Conservation (phyloP, 257 asterid species). For the Solanum etuberosum region DNA sequence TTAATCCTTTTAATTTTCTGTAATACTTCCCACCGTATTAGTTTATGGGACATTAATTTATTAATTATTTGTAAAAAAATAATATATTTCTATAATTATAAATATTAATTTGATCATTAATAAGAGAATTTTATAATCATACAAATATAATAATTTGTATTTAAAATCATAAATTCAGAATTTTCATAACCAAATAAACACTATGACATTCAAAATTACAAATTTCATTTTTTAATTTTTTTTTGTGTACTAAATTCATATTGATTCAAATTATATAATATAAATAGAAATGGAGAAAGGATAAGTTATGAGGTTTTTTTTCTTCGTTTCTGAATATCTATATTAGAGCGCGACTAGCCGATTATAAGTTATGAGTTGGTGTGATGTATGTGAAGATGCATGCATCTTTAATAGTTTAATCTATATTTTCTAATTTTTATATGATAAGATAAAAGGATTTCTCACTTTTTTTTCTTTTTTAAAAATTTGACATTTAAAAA, state of each 20-base stretch:
- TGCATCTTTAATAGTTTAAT: not conserved
- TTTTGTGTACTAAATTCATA: not conserved
- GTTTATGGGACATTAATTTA: too few relatives aligned
- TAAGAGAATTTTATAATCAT: not conserved
- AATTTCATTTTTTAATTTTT: too few relatives aligned
- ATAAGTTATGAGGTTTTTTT: too few relatives aligned
- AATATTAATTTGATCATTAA: too few relatives aligned
- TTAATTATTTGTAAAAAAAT: too few relatives aligned
- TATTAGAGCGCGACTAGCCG: not conserved
- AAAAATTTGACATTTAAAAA: not conserved
- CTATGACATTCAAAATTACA: too few relatives aligned
- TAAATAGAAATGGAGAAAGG: not conserved
- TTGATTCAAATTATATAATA: not conserved
- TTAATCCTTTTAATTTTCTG: not conserved
- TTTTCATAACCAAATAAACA: not conserved
- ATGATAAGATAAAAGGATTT: not conserved
- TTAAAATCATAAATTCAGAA: too few relatives aligned
- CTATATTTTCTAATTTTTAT: not conserved
- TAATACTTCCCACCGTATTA: not conserved
- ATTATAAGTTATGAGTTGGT: not conserved
- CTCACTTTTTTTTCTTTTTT: not conserved
- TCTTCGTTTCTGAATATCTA: rapidly evolving
- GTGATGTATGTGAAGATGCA: not conserved
- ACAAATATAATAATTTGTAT: too few relatives aligned
- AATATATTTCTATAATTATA: too few relatives aligned